Evolutionary conservation across 2,329 filamentous ascomycete genomes (phyloP).

Genomic region (Cercospora sp.): DNA sequence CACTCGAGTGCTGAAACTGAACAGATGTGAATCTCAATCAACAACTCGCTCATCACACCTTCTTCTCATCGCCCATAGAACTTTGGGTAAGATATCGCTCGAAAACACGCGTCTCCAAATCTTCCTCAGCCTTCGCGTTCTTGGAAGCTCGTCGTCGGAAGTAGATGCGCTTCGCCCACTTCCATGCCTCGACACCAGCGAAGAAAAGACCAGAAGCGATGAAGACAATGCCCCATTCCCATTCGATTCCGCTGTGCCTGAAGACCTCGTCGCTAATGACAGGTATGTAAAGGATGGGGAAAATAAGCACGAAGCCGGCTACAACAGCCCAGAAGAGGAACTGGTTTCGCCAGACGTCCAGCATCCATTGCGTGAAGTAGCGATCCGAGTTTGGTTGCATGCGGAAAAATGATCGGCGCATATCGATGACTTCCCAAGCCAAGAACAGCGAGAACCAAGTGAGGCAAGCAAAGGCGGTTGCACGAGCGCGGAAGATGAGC

Average conservation of each 20-base stretch:
- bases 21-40: neutral
- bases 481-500: conserved; percentile 68
- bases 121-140: conserved; percentile 15
- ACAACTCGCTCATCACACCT: conserved; percentile 11
- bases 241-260: conserved; percentile 63
- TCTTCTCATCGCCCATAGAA: conserved; percentile 23
- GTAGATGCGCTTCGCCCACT: conserved; percentile 60
- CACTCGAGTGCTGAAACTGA: neutral
- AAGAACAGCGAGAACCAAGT: conserved; percentile 77
- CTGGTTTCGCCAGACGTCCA: conserved; percentile 69
- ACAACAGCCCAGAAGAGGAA: conserved; percentile 56
- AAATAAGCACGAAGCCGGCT: conserved; percentile 48
- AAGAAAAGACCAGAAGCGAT: conserved; percentile 52
- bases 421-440: conserved; percentile 75
- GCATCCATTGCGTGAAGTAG: conserved; percentile 66
- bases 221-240: conserved; percentile 71
- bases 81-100: conserved; percentile 30
- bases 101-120: conserved; percentile 30
- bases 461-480: conserved; percentile 71
- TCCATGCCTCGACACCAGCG: conserved; percentile 64
- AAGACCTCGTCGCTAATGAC: conserved; percentile 66
- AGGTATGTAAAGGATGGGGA: conserved; percentile 62
- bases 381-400: conserved; percentile 65
- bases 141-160: conserved; percentile 23
- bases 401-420: conserved; percentile 71